Evolutionary conservation across 495 filamentous ascomycete genomes (phyloP), one percentile per base, ranked within the genome.

Genomic region (Hypoxylon perforatum): DNA sequence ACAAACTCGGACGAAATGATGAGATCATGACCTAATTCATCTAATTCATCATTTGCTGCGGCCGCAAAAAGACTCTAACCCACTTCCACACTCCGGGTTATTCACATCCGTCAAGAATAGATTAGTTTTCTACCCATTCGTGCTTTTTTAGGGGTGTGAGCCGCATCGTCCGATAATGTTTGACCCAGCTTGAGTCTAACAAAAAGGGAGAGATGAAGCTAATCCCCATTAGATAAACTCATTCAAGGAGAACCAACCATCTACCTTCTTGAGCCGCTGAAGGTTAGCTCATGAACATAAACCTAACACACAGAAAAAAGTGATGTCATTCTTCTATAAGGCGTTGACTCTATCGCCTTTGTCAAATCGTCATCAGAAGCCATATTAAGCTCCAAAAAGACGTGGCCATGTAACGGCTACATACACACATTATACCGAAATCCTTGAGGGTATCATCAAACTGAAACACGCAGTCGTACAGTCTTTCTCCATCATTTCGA

Each of bases 11-110:
- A 44, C 23, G 36, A 22, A 18, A 15, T 36, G 52, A 53, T 65
- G 63, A 65, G 54, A 59, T 65, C 56, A 65, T 65, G 35, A 23
- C 46, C 3, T 44, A 52, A 58, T 28, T 47, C 49, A 60, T 41
- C 39, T 58, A 38, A 21, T 58, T 58, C 30, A 65, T 65, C 21
- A 55, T 59, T 59, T 36, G 6, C 62, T 47, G 55, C 55, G 45
- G 42, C 15, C 48, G 42, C 56, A 15, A 42, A 28, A 47, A 44
- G 55, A 55, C 35, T 49, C 33, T 17, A n/a, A 33, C 49, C 63
- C 63, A 53, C 47, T 51, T 46, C 12, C 47, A 18, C 33, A 44
- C 56, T 42, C 63, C 48, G 19, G 39, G 39, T 53, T 47, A 65
- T 58, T 58, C 41, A 4, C 48, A 17, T 19, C 54, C 22, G 48